These are phyloP conservation scores for Globisporangium sylvaticum DNA, from an alignment of 352 stramenopile genomes.

Conservation along the genomic window DNA sequence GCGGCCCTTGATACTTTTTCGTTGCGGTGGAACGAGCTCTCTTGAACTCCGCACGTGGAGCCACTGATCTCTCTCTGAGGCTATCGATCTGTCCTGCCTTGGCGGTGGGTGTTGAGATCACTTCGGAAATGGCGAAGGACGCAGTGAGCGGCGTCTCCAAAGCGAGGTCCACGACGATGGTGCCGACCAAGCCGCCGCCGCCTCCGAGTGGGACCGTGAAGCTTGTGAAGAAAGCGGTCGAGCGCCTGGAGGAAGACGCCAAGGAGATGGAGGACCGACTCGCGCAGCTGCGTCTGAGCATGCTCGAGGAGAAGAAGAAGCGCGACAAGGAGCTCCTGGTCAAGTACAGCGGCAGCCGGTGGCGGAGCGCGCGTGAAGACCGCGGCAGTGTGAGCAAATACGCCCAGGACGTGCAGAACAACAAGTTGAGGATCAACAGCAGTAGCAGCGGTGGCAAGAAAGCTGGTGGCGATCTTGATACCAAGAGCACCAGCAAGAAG, in stretches of 20 bases:
- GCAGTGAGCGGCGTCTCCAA: not conserved
- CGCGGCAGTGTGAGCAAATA: slow-evolving; percentile 73
- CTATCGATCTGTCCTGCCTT: not conserved
- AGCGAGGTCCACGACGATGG: not conserved
- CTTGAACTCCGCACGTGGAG: not conserved
- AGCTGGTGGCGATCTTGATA: not conserved
- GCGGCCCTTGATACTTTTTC: not conserved
- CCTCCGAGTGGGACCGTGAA: slow-evolving; percentile 1
- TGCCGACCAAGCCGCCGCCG: not conserved
- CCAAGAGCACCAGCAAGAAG: not conserved
- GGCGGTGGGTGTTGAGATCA: not conserved
- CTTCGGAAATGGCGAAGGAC: slow-evolving; percentile 12
- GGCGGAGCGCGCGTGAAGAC: slow-evolving; percentile 70
- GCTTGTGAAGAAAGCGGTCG: slow-evolving; percentile 32
- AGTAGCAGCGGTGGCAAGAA: not conserved
- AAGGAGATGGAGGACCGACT: slow-evolving; percentile 68
- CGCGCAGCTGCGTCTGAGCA: slow-evolving; percentile 43
- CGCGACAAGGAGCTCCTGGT: slow-evolving; percentile 43
- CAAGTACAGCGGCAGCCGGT: slow-evolving; percentile 67
- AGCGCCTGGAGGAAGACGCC: slow-evolving; percentile 70
- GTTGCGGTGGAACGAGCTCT: not conserved
- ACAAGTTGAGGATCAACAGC: slow-evolving; percentile 10
- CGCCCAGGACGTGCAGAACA: slow-evolving; percentile 53
- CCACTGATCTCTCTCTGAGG: not conserved
- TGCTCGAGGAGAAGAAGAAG: slow-evolving; percentile 66